These are phyloP conservation scores for Coniochaeta sp. DNA, from an alignment of 2,329 filamentous ascomycete species.

Conservation along the genomic window DNA sequence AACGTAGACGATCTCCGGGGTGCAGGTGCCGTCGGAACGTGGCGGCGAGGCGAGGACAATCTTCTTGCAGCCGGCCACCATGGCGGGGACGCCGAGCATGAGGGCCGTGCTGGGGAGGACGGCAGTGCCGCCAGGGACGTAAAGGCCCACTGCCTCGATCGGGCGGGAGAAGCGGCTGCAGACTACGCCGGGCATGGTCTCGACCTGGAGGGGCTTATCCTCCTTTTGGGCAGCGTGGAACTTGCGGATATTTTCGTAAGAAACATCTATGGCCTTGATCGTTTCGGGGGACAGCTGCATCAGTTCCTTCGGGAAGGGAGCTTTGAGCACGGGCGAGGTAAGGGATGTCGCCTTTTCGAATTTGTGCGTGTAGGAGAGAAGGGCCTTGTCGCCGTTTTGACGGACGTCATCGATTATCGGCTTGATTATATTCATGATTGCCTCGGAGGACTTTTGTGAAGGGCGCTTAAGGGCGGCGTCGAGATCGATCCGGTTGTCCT, in stretches of 20 bases:
- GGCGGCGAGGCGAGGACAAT: slow-evolving; percentile 92
- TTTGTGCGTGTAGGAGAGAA: slow-evolving; percentile 92
- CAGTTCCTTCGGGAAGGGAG: slow-evolving; percentile 76
- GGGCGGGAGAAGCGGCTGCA: slow-evolving; percentile 89
- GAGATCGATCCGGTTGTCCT: slow-evolving; percentile 57
- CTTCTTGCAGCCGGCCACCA: slow-evolving; percentile 93
- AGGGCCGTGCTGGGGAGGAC: slow-evolving; percentile 95
- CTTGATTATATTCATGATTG: slow-evolving; percentile 81
- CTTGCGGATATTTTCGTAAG: slow-evolving; percentile 86
- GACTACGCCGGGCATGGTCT: slow-evolving; percentile 95
- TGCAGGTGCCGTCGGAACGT: slow-evolving; percentile 79
- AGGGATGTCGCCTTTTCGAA: slow-evolving; percentile 94
- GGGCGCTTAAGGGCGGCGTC: slow-evolving; percentile 74
- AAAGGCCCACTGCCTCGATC: slow-evolving; percentile 93
- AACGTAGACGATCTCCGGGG: slow-evolving; percentile 94
- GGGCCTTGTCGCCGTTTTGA: slow-evolving; percentile 73
- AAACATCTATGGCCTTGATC: slow-evolving; percentile 84
- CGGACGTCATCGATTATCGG: slow-evolving; percentile 89
- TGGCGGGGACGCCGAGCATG: slow-evolving; percentile 95
- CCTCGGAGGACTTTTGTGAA: slow-evolving; percentile 89
- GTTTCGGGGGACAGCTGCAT: slow-evolving; percentile 84
- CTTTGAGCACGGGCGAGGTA: slow-evolving; percentile 79
- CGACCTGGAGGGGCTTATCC: slow-evolving; percentile 71
- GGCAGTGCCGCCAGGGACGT: slow-evolving; percentile 91
- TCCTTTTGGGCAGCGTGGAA: slow-evolving; percentile 93